Base-by-base conservation (phyloP, 352 stramenopile genomes). In the Elongisporangium senticosum region DNA sequence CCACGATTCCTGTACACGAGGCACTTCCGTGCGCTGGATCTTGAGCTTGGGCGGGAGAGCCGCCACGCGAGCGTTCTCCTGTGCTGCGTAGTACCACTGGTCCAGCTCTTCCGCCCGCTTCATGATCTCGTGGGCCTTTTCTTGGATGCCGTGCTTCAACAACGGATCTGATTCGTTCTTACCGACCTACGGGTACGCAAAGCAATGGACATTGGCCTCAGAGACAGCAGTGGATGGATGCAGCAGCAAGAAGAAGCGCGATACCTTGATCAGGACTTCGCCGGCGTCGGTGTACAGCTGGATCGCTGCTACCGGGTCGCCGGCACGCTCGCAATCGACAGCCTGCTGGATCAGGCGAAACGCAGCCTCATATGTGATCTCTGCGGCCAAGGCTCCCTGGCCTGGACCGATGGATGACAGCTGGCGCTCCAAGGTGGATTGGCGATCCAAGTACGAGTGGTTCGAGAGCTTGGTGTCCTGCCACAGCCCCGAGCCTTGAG, bases 281-380 rank as follows among this genome's bases (percentile, higher is more conserved):
- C 73, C 68, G 19, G 73, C 73, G 21, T 79, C 68, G 14, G 63
- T 65, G 51, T 82, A 82, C 20, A 82, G 56, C 33, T 78, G 59
- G 56, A 77, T 77, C n/a, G 73, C 69, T 1, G 69, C 59, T 20
- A 75, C 21, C 6, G 73, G 67, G 24, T 77, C 63, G 3, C 58
- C 70, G 40, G 55, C 58, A 21, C 62, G 67, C 52, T 79, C 73
- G 17, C 70, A 68, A 7, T 82, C 69, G 15, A 68, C 70, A n/a
- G 73, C 73, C 40, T 73, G 67, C 49, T 82, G 69, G 24, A 82
- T 75, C 39, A 82, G 58, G 5, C 73, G 73, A 53, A 82, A 82
- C 4, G 73, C 73, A 3, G 67, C 65, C 53, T 82, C 69, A 55
- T 79, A 79, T 51, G 73, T 71, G 33, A 71, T 63, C 15, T 72